Base-by-base conservation (phyloP, 192 early-diverging fungal species). In the Mortierella claussenii region DNA sequence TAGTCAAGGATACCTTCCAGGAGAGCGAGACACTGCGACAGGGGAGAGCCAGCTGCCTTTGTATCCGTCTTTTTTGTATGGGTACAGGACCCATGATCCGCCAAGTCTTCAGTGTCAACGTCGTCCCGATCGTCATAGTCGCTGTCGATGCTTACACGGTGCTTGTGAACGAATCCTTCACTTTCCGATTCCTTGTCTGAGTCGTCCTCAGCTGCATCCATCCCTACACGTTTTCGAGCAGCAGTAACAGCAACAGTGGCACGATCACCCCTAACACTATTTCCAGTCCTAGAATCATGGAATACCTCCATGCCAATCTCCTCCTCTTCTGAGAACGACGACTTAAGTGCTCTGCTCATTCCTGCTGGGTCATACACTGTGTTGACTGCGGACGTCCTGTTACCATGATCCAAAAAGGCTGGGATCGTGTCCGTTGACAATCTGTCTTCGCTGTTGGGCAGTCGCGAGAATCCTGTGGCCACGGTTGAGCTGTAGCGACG, bases 401-500 rank as follows among this genome's bases (percentile, higher is more conserved):
- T 15, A 31, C 30, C 20, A 3, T 2, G 58, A 12, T 40, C 36
- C 36, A 21, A 17, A 12, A 20, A 26, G 15, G 21, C 51, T 2
- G 1, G 54, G 17, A 28, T 23, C 0, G 24, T 26, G 27, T 52
- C 43, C 15, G 34, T 27, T 24, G 42, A 69, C 20, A 56, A 31
- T n/a, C 51, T 56, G 3, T 32, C 37, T 28, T 64, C 60, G 28
- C 51, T 53, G 5, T 51, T 61, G 13, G 76, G 76, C 6, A 71
- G 34, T 23, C 73, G 64, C 10, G 58, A 57, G 36, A 76, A 76
- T 47, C 57, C 53, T 24, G 40, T 20, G 1, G 55, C 74, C 12
- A 80, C 73, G 7, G 26, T 45, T 9, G 68, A 65, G 20, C 69
- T 36, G 28, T 74, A 83, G 12, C 69, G 59, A 4, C 54, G 56